Evolutionary conservation across 2,329 filamentous ascomycete genomes (phyloP).

Genomic region (Fusarium coicis): DNA sequence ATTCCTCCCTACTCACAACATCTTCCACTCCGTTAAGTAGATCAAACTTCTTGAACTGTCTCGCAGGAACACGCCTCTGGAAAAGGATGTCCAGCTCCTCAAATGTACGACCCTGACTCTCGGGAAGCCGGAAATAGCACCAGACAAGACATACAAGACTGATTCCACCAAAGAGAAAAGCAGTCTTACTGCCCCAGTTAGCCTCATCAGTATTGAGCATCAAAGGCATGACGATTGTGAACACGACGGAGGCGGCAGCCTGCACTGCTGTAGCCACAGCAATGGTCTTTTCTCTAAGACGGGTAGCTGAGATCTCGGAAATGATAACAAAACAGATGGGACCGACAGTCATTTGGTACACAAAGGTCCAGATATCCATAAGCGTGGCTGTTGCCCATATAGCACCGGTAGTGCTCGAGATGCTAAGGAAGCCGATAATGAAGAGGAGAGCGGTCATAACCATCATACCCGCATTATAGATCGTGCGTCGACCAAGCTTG

Average conservation of each 20-base stretch:
- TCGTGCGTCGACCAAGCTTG: slow-evolving; percentile 53
- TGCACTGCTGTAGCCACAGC: slow-evolving; percentile 51
- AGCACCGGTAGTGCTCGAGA: slow-evolving; percentile 31
- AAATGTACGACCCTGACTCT: slow-evolving; percentile 47
- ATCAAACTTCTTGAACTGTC: slow-evolving; percentile 47
- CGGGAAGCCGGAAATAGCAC: slow-evolving; percentile 49
- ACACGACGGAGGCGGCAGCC: slow-evolving; percentile 41
- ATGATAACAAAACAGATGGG: slow-evolving; percentile 56
- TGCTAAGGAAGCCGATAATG: slow-evolving; percentile 49
- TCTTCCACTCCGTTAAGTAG: not conserved
- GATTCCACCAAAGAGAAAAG: slow-evolving; percentile 46
- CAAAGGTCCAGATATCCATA: slow-evolving; percentile 56
- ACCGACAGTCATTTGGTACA: slow-evolving; percentile 55
- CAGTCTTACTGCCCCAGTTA: slow-evolving; percentile 49
- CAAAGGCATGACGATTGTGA: slow-evolving; percentile 46
- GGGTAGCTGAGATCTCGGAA: slow-evolving; percentile 54
- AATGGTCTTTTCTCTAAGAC: slow-evolving; percentile 55
- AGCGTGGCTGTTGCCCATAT: slow-evolving; percentile 53
- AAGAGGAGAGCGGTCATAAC: slow-evolving; percentile 55
- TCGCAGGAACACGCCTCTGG: slow-evolving; percentile 44
- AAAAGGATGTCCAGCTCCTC: slow-evolving; percentile 51
- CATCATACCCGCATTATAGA: slow-evolving; percentile 53
- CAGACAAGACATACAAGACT: slow-evolving; percentile 41
- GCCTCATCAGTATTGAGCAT: slow-evolving; percentile 48
- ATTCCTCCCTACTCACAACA: not conserved